Evolutionary conservation across 352 stramenopile species (phyloP).

Genomic region (Globisporangium cystogenes): DNA sequence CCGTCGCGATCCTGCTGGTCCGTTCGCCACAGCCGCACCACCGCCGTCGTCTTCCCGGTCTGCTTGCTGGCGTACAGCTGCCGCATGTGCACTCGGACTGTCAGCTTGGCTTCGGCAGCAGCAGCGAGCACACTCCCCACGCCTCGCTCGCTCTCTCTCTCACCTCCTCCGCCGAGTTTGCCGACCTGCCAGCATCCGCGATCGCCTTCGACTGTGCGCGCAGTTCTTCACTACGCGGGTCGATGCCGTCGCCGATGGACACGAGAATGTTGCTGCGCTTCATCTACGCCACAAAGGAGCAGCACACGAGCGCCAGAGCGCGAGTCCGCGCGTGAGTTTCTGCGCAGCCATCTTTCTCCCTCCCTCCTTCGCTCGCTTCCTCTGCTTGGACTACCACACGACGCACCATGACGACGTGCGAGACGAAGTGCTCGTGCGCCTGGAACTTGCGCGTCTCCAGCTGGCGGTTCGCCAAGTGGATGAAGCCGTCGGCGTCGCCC

Average conservation of each 20-base stretch:
- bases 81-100: neutral
- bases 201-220: slow-evolving; percentile 75
- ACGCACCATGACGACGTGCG: slow-evolving; percentile 83
- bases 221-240: slow-evolving; percentile 71
- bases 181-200: slow-evolving; percentile 57
- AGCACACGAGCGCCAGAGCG: neutral
- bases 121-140: neutral
- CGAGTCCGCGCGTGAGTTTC: neutral
- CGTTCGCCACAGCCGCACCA: slow-evolving; percentile 85
- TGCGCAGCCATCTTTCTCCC: neutral
- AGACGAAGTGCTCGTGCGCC: slow-evolving; percentile 83
- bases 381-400: neutral
- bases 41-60: slow-evolving; percentile 58
- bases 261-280: slow-evolving; percentile 86
- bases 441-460: slow-evolving; percentile 81
- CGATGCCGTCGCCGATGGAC: slow-evolving; percentile 81
- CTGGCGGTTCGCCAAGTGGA: slow-evolving; percentile 81
- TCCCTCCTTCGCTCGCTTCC: neutral
- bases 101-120: neutral
- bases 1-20: slow-evolving; percentile 85
- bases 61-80: slow-evolving; percentile 66
- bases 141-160: slow-evolving; percentile 1
- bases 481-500: slow-evolving; percentile 74
- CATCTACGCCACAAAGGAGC: slow-evolving; percentile 37
- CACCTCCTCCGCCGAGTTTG: slow-evolving; percentile 50